Percentiles rank a stretch among this genome's conserved stretches.
Conservation (phyloP, 1,284 basidiomycete species). For the Macrocystidia cucumis region DNA sequence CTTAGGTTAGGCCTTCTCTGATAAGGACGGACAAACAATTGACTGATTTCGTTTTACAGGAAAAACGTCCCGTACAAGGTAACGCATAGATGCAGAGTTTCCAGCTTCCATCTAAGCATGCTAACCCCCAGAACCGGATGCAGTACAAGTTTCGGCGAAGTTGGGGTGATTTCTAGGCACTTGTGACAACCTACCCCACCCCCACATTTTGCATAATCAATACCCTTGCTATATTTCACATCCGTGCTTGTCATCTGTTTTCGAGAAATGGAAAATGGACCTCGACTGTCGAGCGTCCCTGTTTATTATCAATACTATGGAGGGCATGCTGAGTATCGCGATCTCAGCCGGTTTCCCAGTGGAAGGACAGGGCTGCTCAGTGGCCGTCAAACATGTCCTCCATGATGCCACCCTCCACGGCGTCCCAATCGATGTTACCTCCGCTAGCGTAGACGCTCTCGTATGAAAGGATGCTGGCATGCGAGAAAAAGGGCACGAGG, state of each 20-base stretch:
- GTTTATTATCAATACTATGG: background rate
- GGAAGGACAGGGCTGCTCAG: too few relatives aligned
- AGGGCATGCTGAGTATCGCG: too few relatives aligned
- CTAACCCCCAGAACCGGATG: slow-evolving; percentile 43
- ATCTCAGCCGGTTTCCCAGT: too few relatives aligned
- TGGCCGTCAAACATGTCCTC: slow-evolving; percentile 85
- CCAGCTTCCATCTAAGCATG: slow-evolving; percentile 23
- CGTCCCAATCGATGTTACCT: slow-evolving; percentile 80
- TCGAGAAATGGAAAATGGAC: background rate
- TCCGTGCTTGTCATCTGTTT: slow-evolving; percentile 5
- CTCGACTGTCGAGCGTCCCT: background rate
- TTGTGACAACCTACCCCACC: background rate
- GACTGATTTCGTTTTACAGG: slow-evolving; percentile 25
- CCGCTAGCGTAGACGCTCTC: slow-evolving; percentile 81
- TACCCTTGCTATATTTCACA: background rate
- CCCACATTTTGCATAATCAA: slow-evolving; percentile 1
- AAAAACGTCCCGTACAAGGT: slow-evolving; percentile 86
- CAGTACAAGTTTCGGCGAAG: slow-evolving; percentile 84
- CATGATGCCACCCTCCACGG: slow-evolving; percentile 73
- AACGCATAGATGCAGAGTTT: slow-evolving; percentile 14
- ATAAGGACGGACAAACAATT: background rate
- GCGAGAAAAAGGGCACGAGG: slow-evolving; percentile 81
- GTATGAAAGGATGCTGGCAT: slow-evolving; percentile 82
- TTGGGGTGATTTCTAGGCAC: slow-evolving; percentile 72
- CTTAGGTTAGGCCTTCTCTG: slow-evolving; percentile 42